These are phyloP conservation scores for Saccharomycopsis javanensis DNA, from an alignment of 805 yeast species.

Conservation along the genomic window DNA sequence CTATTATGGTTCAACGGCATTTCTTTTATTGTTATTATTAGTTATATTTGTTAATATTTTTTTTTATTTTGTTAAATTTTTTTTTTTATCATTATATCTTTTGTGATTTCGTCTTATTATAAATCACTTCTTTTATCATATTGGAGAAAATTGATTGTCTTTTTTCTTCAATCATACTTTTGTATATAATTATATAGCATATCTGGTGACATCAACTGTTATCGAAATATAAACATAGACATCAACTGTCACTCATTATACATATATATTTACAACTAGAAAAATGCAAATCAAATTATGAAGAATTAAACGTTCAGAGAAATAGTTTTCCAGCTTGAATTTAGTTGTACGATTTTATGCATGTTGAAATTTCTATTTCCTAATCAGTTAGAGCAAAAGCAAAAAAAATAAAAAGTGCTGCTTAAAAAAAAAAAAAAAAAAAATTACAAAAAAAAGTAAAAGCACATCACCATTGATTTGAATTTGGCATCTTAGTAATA, in stretches of 20 bases:
- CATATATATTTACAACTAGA: not conserved
- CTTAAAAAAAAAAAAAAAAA: not conserved
- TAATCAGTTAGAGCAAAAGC: not conserved
- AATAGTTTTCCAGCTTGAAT: too few relatives aligned
- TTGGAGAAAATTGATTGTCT: not conserved
- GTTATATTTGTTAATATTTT: not conserved
- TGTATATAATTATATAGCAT: slow-evolving; percentile 4
- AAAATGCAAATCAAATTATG: not conserved
- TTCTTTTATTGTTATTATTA: slow-evolving; percentile 5
- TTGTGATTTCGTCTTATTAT: too few relatives aligned
- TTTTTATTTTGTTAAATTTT: not conserved
- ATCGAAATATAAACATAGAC: slow-evolving; percentile 6
- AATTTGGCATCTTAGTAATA: too few relatives aligned
- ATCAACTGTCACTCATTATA: slow-evolving; percentile 14
- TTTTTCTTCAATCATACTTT: not conserved
- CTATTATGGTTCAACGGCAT: slow-evolving; percentile 16
- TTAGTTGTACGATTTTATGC: not conserved
- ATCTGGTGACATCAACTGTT: slow-evolving; percentile 17
- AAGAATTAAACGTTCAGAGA: too few relatives aligned
- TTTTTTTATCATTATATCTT: too few relatives aligned
- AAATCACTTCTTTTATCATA: not conserved
- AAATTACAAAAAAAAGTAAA: too few relatives aligned
- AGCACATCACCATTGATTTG: too few relatives aligned
- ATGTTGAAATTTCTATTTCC: not conserved
- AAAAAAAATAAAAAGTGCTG: not conserved